These are phyloP conservation scores for Cucurbita moschata DNA, from an alignment of 306 rosid species.

Conservation along the genomic window DNA sequence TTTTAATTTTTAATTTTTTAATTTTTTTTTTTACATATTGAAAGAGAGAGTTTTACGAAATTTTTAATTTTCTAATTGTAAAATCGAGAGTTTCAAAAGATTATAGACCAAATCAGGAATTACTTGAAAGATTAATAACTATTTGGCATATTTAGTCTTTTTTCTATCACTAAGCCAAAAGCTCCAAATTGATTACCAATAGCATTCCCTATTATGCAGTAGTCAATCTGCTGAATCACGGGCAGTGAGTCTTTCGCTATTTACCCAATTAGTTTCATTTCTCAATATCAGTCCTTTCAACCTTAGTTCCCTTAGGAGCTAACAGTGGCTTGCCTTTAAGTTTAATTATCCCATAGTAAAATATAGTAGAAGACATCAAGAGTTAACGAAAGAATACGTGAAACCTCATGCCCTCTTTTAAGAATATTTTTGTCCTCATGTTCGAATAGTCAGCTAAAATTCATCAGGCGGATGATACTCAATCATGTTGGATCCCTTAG, in stretches of 20 bases:
- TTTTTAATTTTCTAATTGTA: not conserved
- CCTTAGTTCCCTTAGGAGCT: not conserved
- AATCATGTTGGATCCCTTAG: not conserved
- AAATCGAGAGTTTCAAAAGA: not conserved
- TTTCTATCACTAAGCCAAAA: not conserved
- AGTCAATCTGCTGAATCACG: not conserved
- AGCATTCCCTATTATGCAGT: not conserved
- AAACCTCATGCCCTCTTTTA: not conserved
- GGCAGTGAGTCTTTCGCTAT: not conserved
- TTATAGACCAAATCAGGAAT: not conserved
- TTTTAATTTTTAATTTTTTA: not conserved
- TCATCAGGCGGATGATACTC: not conserved
- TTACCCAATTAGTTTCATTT: not conserved
- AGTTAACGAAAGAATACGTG: not conserved
- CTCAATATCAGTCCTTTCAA: not conserved
- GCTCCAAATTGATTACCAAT: not conserved
- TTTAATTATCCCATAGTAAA: not conserved
- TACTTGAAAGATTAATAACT: not conserved
- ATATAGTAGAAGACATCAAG: not conserved
- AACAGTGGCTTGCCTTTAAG: not conserved
- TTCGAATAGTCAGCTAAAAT: not conserved
- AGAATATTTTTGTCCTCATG: not conserved
- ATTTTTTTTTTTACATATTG: not conserved
- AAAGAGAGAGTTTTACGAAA: not conserved
- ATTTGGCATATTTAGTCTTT: not conserved